Conservation (phyloP, 2,329 filamentous ascomycete species). For the Cylindrodendrum hubeiense region DNA sequence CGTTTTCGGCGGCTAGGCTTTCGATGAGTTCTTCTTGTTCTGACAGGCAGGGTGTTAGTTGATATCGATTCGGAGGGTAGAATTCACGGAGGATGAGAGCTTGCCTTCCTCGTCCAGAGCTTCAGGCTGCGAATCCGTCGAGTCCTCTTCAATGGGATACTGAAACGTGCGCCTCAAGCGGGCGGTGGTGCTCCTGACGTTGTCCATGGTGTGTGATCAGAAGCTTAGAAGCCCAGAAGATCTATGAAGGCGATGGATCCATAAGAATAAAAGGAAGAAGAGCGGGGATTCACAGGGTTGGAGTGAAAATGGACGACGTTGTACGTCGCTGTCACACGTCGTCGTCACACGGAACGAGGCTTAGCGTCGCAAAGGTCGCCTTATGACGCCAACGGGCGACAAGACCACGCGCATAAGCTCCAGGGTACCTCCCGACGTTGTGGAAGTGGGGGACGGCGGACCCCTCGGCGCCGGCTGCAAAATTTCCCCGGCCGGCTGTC, state of each 20-base stretch:
- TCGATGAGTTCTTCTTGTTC: conserved; percentile 76
- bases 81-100: background rate
- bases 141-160: conserved; percentile 73
- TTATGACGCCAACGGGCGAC: conserved; percentile 43
- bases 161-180: conserved; percentile 82
- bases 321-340: too few relatives aligned
- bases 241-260: background rate
- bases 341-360: conserved; percentile 31
- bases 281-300: background rate
- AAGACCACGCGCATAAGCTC: background rate
- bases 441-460: background rate
- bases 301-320: background rate
- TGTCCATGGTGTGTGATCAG: conserved; percentile 35
- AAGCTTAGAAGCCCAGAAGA: background rate
- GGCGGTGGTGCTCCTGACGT: conserved; percentile 54
- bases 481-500: conserved; percentile 41
- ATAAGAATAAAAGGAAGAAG: background rate
- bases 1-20: conserved; percentile 67
- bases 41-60: conserved; percentile 41
- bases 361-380: conserved; percentile 15
- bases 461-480: conserved; percentile 39
- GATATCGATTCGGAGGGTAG: background rate
- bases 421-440: background rate
- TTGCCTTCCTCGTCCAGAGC: conserved; percentile 82
- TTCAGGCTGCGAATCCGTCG: conserved; percentile 63